Evolutionary conservation across 768 basidiomycete genomes (phyloP).

Genomic region (Tulasnella sp.): DNA sequence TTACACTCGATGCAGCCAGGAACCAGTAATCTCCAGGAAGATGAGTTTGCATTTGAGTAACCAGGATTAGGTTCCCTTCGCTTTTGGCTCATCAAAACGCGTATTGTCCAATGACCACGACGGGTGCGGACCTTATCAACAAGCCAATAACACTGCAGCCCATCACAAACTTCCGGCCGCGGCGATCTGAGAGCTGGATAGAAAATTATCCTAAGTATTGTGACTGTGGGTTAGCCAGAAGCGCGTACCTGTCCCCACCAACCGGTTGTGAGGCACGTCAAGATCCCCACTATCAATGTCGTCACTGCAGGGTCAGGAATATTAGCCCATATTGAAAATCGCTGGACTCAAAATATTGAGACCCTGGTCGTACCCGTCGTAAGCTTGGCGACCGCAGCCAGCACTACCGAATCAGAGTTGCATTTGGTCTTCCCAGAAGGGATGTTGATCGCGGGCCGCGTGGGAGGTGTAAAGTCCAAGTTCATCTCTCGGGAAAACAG

Average conservation of each 20-base stretch:
- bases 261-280: conserved; percentile 69
- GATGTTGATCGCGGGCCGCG: neutral
- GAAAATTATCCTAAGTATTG: neutral
- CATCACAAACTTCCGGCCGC: conserved; percentile 62
- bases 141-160: conserved; percentile 53
- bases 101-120: neutral
- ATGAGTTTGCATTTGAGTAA: conserved; percentile 46
- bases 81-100: conserved; percentile 24
- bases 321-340: neutral
- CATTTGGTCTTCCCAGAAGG: conserved; percentile 36
- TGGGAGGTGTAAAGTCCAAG: neutral
- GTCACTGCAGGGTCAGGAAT: conserved; percentile 40
- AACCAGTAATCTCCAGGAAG: conserved; percentile 82
- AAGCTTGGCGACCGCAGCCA: conserved; percentile 61
- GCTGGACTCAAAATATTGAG: neutral
- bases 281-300: conserved; percentile 55
- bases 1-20: conserved; percentile 51
- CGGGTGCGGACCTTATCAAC: conserved; percentile 36
- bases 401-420: conserved; percentile 60
- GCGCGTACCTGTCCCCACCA: conserved; percentile 59
- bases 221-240: neutral
- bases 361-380: conserved; percentile 47
- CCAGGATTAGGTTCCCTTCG: conserved; percentile 61
- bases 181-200: conserved; percentile 61
- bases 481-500: neutral